Conservation (phyloP, 2,329 filamentous ascomycete genomes). For the Tolypocladium sp. region DNA sequence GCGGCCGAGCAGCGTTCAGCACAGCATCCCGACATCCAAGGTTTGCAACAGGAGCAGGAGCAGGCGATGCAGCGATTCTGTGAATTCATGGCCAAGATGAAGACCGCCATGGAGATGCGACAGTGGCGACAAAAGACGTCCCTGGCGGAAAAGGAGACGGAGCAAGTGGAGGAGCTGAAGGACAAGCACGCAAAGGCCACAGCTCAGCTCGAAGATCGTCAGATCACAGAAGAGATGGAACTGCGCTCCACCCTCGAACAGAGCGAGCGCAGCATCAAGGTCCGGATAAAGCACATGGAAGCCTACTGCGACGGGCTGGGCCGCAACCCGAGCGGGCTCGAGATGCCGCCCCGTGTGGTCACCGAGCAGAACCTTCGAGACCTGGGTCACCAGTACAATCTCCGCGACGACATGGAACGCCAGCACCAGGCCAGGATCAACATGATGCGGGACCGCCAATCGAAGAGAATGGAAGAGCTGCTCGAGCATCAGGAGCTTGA, state of each 20-base stretch:
- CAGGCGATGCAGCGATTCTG: constrained; percentile 44
- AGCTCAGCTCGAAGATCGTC: constrained; percentile 48
- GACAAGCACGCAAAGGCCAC: constrained; percentile 45
- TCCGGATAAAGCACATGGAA: constrained; percentile 57
- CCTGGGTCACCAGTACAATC: constrained; percentile 50
- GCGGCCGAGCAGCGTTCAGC: constrained; percentile 37
- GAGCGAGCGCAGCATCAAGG: constrained; percentile 45
- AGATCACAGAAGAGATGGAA: constrained; percentile 55
- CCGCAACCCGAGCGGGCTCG: constrained; percentile 18
- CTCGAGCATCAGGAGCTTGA: constrained; percentile 45
- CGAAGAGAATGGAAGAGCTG: constrained; percentile 52
- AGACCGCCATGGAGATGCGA: constrained; percentile 39
- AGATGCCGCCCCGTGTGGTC: constrained; percentile 41
- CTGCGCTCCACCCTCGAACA: constrained; percentile 44
- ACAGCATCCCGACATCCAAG: constrained; percentile 32
- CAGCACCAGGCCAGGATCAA: constrained; percentile 53
- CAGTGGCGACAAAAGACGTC: constrained; percentile 39
- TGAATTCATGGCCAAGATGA: constrained; percentile 37
- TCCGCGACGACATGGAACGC: constrained; percentile 49
- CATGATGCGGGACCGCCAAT: constrained; percentile 55
- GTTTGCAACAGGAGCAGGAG: constrained; percentile 33
- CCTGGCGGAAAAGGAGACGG: constrained; percentile 36
- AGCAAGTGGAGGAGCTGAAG: constrained; percentile 41
- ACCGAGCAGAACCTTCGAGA: constrained; percentile 51
- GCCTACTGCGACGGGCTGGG: constrained; percentile 52